These are phyloP conservation scores for Cairneyella variabilis DNA, from an alignment of 495 filamentous ascomycete genomes.

Conservation along the genomic window DNA sequence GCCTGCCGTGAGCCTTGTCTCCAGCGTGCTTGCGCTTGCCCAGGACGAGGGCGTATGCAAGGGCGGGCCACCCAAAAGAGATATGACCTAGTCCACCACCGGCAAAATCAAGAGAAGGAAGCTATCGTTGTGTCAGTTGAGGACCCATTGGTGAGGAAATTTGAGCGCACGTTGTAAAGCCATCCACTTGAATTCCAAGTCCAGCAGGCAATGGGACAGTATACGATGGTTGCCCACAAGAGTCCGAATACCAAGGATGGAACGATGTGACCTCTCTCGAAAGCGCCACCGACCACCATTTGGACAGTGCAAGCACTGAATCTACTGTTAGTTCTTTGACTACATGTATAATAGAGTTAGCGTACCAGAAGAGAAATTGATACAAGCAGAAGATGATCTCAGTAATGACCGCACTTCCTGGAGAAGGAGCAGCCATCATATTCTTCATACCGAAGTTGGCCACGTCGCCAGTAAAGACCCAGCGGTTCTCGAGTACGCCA, in stretches of 20 bases:
- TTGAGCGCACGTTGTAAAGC: too few species aligned
- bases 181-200: slow-evolving; percentile 84
- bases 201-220: slow-evolving; percentile 86
- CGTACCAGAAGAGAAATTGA: slow-evolving; percentile 64
- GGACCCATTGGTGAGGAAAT: too few species aligned
- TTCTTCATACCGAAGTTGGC: slow-evolving; percentile 82
- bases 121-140: too few species aligned
- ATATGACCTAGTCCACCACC: slow-evolving; percentile 83
- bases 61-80: slow-evolving; percentile 57
- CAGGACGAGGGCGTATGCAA: slow-evolving; percentile 26
- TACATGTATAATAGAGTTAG: not conserved
- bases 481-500: slow-evolving; percentile 82
- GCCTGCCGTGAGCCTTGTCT: slow-evolving; percentile 60
- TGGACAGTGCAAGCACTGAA: slow-evolving; percentile 65
- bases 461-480: slow-evolving; percentile 82
- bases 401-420: slow-evolving; percentile 65
- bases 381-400: slow-evolving; percentile 87
- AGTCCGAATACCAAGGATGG: slow-evolving; percentile 87
- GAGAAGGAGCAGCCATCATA: slow-evolving; percentile 66
- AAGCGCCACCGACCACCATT: slow-evolving; percentile 72
- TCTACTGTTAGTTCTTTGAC: not conserved
- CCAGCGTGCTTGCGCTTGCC: slow-evolving; percentile 54
- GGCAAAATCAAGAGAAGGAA: slow-evolving; percentile 81
- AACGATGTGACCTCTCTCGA: slow-evolving; percentile 77
- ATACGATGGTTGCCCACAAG: slow-evolving; percentile 81